phyloP scores from a whole-genome alignment of 345 rosid genomes.

The Brassica carinata region DNA sequence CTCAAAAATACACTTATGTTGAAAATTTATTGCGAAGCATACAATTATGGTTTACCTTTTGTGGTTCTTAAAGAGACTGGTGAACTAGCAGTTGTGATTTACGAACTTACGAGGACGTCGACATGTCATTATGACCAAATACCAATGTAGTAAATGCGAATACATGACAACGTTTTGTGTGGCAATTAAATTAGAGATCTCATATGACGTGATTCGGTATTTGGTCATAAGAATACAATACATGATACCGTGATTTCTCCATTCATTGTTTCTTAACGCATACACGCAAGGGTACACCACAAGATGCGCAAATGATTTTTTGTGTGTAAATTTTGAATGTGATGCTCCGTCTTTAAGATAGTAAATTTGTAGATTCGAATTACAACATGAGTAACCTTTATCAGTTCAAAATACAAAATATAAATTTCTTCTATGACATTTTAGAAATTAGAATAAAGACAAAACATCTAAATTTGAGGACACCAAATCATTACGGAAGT shows the following conservation, averaged over 20 bases:
- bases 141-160: neutral
- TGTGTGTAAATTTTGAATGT: no score
- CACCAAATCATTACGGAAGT: neutral
- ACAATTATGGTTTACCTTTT: neutral
- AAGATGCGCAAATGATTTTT: neutral
- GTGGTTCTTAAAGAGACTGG: neutral
- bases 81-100: slow-evolving; percentile 15
- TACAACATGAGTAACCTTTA: neutral
- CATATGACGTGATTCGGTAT: neutral
- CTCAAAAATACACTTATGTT: neutral
- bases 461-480: neutral
- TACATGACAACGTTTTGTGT: neutral
- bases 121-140: neutral
- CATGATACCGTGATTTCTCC: neutral
- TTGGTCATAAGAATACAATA: no score
- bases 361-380: neutral
- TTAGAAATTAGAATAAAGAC: neutral
- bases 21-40: neutral
- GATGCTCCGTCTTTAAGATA: neutral
- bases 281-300: neutral
- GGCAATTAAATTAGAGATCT: neutral
- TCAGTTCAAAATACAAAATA: neutral
- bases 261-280: neutral
- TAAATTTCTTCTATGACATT: neutral
- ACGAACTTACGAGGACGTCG: slow-evolving; percentile 2